Evolutionary conservation across 225 moss, liverwort and hornwort species (phyloP).

Genomic region (Rhytidiadelphus loreus): DNA sequence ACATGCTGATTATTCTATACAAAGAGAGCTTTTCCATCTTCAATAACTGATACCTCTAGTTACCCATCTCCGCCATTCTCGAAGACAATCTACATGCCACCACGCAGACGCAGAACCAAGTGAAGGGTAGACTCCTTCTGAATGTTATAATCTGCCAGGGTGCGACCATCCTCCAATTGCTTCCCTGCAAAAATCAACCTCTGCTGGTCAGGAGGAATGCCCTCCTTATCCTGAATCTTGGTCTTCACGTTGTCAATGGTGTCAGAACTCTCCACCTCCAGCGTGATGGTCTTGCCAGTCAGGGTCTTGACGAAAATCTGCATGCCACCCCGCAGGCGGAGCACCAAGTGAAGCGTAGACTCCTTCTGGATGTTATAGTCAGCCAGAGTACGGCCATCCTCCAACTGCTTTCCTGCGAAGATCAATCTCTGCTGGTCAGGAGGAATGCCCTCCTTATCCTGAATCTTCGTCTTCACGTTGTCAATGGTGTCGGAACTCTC

Average conservation of each 20-base stretch:
- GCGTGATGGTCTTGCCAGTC: background rate
- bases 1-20: background rate
- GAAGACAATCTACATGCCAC: background rate
- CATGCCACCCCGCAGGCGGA: background rate
- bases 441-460: background rate
- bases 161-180: conserved; percentile 3
- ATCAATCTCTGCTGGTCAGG: background rate
- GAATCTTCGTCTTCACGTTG: conserved; percentile 1
- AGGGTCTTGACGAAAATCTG: background rate
- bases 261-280: conserved; percentile 1
- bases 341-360: background rate
- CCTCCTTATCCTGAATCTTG: conserved; percentile 6
- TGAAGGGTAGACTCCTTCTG: conserved; percentile 23
- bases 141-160: background rate
- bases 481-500: background rate
- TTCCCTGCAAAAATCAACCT: background rate
- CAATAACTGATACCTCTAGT: accelerated
- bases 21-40: background rate
- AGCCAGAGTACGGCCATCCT: background rate
- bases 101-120: background rate
- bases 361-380: conserved; percentile 8
- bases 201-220: conserved; percentile 7
- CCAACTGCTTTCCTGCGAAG: background rate
- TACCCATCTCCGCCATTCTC: background rate
- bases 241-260: conserved; percentile 11